Conservation (phyloP, 371 early-diverging fungal species). For the Rhizopus delemar region DNA sequence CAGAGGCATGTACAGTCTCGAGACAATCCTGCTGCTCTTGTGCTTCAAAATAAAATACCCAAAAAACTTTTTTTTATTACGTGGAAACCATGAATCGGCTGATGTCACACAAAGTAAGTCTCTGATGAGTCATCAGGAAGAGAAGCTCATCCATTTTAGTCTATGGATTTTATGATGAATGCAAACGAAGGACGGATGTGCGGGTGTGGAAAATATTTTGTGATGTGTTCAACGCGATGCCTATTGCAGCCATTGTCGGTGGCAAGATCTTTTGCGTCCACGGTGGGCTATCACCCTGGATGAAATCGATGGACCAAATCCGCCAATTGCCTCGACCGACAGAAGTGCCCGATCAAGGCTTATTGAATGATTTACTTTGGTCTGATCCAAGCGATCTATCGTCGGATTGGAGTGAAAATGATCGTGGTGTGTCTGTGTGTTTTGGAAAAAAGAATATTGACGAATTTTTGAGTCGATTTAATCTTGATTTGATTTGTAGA, state of each 20-base stretch:
- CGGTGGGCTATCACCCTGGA: conserved; percentile 67
- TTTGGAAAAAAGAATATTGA: conserved; percentile 88
- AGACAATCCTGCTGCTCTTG: conserved; percentile 91
- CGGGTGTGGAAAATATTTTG: conserved; percentile 96
- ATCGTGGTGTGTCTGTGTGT: conserved; percentile 93
- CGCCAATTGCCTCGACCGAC: conserved; percentile 80
- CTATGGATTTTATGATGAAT: conserved; percentile 99
- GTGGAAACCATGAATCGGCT: conserved; percentile 98
- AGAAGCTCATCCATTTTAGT: conserved; percentile 33
- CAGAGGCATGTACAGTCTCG: conserved; percentile 92
- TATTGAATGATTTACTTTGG: conserved; percentile 87
- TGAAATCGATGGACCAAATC: conserved; percentile 87
- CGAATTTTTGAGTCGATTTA: conserved; percentile 81
- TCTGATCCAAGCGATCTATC: conserved; percentile 78
- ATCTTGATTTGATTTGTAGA: conserved; percentile 90
- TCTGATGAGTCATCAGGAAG: not conserved
- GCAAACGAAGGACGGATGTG: conserved; percentile 89
- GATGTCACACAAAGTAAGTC: conserved; percentile 83
- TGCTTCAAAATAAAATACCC: conserved; percentile 97
- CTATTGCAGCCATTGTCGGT: conserved; percentile 92
- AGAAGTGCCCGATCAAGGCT: conserved; percentile 94
- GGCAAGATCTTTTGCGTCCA: conserved; percentile 96
- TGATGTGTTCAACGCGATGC: conserved; percentile 95
- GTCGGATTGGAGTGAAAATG: conserved; percentile 94
- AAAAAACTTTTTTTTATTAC: conserved; percentile 92